phyloP scores from a whole-genome alignment of 2,329 filamentous ascomycete genomes.

The Pseudogymnoascus sp. region DNA sequence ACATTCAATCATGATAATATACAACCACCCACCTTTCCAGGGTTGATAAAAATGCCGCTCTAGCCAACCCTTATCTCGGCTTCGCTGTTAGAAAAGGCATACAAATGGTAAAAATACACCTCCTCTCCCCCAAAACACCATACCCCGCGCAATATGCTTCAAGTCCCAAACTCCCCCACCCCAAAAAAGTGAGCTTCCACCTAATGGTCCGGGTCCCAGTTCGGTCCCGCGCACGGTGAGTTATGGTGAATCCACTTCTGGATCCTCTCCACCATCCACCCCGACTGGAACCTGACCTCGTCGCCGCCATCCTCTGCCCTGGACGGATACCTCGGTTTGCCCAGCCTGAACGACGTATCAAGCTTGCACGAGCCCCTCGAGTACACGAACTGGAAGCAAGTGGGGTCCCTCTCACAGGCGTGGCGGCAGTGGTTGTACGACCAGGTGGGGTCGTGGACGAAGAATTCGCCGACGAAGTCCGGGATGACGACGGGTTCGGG shows the following conservation, averaged over 20 bases:
- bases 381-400: conserved; percentile 32
- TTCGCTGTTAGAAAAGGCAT: not conserved
- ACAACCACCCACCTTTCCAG: not conserved
- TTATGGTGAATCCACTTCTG: not conserved
- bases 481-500: conserved; percentile 17
- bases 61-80: not conserved
- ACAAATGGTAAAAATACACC: not conserved
- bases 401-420: conserved; percentile 35
- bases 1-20: not conserved
- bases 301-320: not conserved
- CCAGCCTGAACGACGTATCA: conserved; percentile 13
- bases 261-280: conserved; percentile 11
- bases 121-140: not conserved
- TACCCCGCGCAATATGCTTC: not conserved
- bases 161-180: not conserved
- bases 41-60: not conserved
- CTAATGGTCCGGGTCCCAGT: not conserved
- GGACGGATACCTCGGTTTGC: conserved; percentile 10
- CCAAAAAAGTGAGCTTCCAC: not conserved
- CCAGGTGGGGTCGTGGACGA: conserved; percentile 38
- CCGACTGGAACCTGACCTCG: conserved; percentile 12
- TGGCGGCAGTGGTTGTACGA: conserved; percentile 38
- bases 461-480: conserved; percentile 14
- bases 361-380: conserved; percentile 19
- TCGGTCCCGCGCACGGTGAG: not conserved